phyloP scores from a whole-genome alignment of 1,284 basidiomycete genomes.

The Cystobasidium pallidum region DNA sequence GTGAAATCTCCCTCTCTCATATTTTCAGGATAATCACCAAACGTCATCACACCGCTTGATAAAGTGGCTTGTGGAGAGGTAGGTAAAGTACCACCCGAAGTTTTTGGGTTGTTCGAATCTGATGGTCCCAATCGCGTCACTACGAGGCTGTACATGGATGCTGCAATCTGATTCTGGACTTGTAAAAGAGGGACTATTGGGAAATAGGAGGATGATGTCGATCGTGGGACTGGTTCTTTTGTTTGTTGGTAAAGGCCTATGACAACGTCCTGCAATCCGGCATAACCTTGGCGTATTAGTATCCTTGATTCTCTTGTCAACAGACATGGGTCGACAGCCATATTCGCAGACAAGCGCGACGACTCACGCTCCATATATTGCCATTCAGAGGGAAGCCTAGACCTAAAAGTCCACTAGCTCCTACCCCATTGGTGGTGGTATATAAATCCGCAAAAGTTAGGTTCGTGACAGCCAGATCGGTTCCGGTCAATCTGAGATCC shows the following conservation, averaged over 20 bases:
- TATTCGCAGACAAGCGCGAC: neutral
- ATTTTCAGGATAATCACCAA: conserved; percentile 37
- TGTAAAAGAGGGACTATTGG: conserved; percentile 38
- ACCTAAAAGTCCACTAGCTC: conserved; percentile 34
- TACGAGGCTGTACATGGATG: conserved; percentile 36
- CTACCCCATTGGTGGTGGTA: conserved; percentile 30
- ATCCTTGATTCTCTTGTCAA: too few relatives aligned
- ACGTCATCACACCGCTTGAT: conserved; percentile 21
- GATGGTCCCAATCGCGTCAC: conserved; percentile 33
- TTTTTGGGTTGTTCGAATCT: conserved; percentile 28
- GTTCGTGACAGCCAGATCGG: conserved; percentile 31
- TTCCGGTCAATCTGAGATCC: conserved; percentile 14
- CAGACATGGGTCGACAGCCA: too few relatives aligned
- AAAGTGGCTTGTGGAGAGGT: conserved; percentile 41
- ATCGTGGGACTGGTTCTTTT: conserved; percentile 12
- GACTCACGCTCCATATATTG: conserved; percentile 41
- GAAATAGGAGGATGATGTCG: conserved; percentile 11
- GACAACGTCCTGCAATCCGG: conserved; percentile 18
- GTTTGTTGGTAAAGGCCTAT: conserved; percentile 24
- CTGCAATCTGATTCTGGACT: conserved; percentile 23
- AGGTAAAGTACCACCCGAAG: conserved; percentile 43
- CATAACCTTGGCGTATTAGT: too few relatives aligned
- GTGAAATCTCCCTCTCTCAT: conserved; percentile 24
- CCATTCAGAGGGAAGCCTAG: conserved; percentile 42
- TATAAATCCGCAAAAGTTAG: conserved; percentile 38